A percentile compares a stretch with the other conserved stretches of the same genome.
Conservation (phyloP, 2,329 filamentous ascomycete genomes). For the Amylocarpus encephaloides region DNA sequence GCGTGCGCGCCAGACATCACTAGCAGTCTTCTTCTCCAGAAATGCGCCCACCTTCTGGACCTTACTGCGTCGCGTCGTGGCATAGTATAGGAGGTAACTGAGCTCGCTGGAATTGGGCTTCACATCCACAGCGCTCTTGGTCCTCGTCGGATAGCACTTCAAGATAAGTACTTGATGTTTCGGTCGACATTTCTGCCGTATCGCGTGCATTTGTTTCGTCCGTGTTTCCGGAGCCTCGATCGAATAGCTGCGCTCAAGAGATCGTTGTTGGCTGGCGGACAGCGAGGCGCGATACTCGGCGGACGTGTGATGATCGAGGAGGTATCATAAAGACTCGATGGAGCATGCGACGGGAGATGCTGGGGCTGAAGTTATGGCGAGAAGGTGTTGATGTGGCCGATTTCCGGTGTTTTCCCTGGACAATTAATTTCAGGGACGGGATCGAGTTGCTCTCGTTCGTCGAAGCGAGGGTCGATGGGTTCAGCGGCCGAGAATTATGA, state of each 20-base stretch:
- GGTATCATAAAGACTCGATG: background rate
- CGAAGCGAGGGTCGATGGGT: too few species aligned
- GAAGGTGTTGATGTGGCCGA: background rate
- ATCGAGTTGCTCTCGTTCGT: too few species aligned
- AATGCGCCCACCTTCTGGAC: slow-evolving; percentile 94
- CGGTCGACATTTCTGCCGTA: slow-evolving; percentile 67
- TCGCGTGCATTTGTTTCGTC: slow-evolving; percentile 49
- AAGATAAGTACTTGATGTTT: slow-evolving; percentile 96
- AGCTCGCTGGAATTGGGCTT: slow-evolving; percentile 96
- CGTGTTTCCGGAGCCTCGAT: background rate
- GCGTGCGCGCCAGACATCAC: slow-evolving; percentile 82
- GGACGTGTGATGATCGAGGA: background rate
- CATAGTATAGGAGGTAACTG: slow-evolving; percentile 95
- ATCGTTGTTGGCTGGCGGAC: background rate
- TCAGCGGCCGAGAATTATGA: too few species aligned
- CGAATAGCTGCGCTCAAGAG: slow-evolving; percentile 1
- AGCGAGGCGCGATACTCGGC: background rate
- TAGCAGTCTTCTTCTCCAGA: slow-evolving; percentile 86
- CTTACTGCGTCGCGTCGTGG: slow-evolving; percentile 88
- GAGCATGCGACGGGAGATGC: background rate
- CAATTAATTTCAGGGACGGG: too few species aligned
- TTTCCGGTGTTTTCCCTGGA: too few species aligned
- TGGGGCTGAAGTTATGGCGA: background rate
- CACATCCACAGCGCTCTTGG: slow-evolving; percentile 85
- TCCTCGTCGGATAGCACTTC: slow-evolving; percentile 91